These are phyloP conservation scores for Sugiyamaella paludigena DNA, from an alignment of 1,139 yeast genomes.

Conservation along the genomic window DNA sequence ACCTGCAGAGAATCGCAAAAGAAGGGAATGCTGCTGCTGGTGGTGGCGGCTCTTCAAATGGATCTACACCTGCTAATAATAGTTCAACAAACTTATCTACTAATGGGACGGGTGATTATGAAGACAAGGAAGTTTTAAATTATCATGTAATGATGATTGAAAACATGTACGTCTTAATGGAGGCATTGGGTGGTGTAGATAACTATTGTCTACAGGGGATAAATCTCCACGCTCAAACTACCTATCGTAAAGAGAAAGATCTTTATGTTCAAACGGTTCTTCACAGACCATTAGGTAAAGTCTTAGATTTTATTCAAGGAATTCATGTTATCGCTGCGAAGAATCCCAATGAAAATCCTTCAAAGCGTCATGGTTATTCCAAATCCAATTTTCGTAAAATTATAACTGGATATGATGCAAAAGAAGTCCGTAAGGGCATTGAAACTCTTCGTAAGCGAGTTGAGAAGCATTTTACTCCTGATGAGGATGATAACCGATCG, in stretches of 20 bases:
- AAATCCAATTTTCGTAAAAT: slow-evolving; percentile 58
- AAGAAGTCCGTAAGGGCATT: slow-evolving; percentile 57
- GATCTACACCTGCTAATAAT: slow-evolving; percentile 10
- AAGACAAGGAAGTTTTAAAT: slow-evolving; percentile 54
- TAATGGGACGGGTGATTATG: slow-evolving; percentile 32
- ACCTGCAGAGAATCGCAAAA: slow-evolving; percentile 33
- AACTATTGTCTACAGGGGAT: slow-evolving; percentile 26
- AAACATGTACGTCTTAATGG: slow-evolving; percentile 59
- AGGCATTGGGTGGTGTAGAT: slow-evolving; percentile 42
- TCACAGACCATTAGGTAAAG: slow-evolving; percentile 60
- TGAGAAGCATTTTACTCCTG: slow-evolving; percentile 53
- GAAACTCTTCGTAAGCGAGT: slow-evolving; percentile 56
- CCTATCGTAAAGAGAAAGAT: slow-evolving; percentile 47
- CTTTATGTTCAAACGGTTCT: slow-evolving; percentile 52
- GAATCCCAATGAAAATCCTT: slow-evolving; percentile 45
- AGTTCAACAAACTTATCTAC: slow-evolving; percentile 9
- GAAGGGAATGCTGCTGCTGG: slow-evolving; percentile 21
- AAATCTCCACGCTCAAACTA: slow-evolving; percentile 37
- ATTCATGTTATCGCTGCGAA: slow-evolving; percentile 53
- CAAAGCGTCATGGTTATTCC: slow-evolving; percentile 63
- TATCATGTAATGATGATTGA: slow-evolving; percentile 61
- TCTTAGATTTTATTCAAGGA: slow-evolving; percentile 63
- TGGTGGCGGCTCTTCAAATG: slow-evolving; percentile 14
- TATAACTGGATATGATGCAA: slow-evolving; percentile 53
- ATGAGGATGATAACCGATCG: slow-evolving; percentile 35